Conservation (phyloP, 129 eudicot genomes). For the Centella asiatica region DNA sequence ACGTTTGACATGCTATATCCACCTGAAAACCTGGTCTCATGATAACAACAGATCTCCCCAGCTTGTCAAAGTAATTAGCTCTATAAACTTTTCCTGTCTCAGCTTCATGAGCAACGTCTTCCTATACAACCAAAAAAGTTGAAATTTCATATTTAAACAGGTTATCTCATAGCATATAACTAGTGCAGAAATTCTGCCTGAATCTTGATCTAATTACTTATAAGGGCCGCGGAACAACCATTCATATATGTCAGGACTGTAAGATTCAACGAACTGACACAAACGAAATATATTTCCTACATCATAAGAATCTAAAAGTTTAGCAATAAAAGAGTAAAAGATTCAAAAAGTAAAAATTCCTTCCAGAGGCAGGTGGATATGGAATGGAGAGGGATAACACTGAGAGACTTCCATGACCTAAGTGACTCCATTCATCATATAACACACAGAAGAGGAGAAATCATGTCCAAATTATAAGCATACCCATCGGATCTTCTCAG, state of each 20-base stretch:
- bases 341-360: neutral
- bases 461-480: neutral
- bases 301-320: neutral
- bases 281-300: neutral
- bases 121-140: conserved; percentile 12
- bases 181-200: neutral
- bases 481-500: conserved; percentile 37
- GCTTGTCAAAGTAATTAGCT: conserved; percentile 24
- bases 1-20: neutral
- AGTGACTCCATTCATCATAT: neutral
- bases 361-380: neutral
- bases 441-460: neutral
- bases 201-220: neutral
- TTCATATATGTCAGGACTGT: neutral
- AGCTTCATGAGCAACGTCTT: conserved; percentile 32
- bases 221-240: no score
- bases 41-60: conserved; percentile 25
- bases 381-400: neutral
- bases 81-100: conserved; percentile 26
- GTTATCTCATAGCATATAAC: neutral
- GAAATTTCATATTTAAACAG: neutral
- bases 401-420: neutral
- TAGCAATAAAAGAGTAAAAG: neutral
- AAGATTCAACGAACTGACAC: neutral
- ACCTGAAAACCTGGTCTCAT: conserved; percentile 34